Evolutionary conservation across 108 stramenopile species (phyloP), one percentile per base, ranked within the genome.

Genomic region (Cyclotella baltica): DNA sequence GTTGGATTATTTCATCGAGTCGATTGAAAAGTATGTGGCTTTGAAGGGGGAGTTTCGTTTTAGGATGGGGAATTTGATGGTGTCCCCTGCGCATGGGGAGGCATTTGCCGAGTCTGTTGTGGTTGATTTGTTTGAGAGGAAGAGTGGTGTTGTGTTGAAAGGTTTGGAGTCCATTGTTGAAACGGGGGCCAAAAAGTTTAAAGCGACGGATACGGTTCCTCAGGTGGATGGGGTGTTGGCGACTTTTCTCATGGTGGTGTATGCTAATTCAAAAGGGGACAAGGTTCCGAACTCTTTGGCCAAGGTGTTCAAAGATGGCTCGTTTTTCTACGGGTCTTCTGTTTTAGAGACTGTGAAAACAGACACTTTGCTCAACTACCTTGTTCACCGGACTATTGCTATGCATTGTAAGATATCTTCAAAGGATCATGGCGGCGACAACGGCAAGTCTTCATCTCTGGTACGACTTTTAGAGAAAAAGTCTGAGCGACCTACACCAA

Each of bases 151-250:
- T n/a, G 70, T 90, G 31, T 67, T 51, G 1, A 69, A 83, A 59
- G 91, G 88, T 29, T 55, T 92, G 35, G 80, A 87, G 72, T 47
- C 71, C 5, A 72, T 91, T 4, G 67, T 95, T 33, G 92, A 91
- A 43, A 68, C 76, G 13, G 85, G 88, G 0, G 75, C 72, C 57
- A 92, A 89, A 69, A 94, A 90, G 65, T 86, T 91, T 67, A 68
- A 75, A 20, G 73, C 87, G 0, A 78, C 88, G 0, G 81, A 74
- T 40, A 52, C 82, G 22, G 79, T 89, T n/a, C 72, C 90, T 25
- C 89, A 86, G 52, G 81, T 87, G 8, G 93, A 92, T 56, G 93
- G 92, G 19, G 34, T 88, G 0, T 40, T 92, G 55, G 86, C 90
- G 10, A 37, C 89, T 0, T 90, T 90, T 65, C 53, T 95, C 37